Conservation (phyloP, 257 asterid species). For the Scutellaria barbata region DNA sequence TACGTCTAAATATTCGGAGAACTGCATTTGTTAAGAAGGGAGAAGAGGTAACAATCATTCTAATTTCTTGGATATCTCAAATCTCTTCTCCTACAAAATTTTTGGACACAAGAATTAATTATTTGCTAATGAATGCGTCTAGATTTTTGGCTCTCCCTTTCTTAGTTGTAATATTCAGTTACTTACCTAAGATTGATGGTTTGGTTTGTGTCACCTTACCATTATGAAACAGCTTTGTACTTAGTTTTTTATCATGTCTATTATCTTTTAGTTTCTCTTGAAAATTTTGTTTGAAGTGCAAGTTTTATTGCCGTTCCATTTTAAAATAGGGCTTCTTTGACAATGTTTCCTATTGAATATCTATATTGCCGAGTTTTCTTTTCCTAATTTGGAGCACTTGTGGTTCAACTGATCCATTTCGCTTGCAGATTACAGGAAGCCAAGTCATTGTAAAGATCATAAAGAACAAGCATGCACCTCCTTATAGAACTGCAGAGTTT, state of each 20-base stretch:
- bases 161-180: too few species aligned
- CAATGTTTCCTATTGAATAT: too few species aligned
- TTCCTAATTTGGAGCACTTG: too few species aligned
- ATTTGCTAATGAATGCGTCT: not conserved
- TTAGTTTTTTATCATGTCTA: too few species aligned
- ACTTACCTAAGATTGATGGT: too few species aligned
- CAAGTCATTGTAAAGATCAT: conserved; percentile 83
- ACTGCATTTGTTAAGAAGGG: conserved; percentile 72
- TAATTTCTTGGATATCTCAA: conserved; percentile 21
- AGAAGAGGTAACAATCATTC: conserved; percentile 61
- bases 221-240: too few species aligned
- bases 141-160: not conserved
- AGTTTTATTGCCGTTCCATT: too few species aligned
- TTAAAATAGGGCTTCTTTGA: too few species aligned
- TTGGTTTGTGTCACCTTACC: too few species aligned
- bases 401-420: not conserved
- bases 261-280: too few species aligned
- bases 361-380: too few species aligned
- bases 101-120: conserved; percentile 2
- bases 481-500: conserved; percentile 74
- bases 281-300: too few species aligned
- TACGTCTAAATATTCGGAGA: conserved; percentile 73
- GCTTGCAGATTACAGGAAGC: conserved; percentile 71
- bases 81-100: not conserved
- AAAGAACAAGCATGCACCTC: conserved; percentile 94